Evolutionary conservation across 2,329 filamentous ascomycete species (phyloP).

Genomic region (Clarireedia monteithiana): DNA sequence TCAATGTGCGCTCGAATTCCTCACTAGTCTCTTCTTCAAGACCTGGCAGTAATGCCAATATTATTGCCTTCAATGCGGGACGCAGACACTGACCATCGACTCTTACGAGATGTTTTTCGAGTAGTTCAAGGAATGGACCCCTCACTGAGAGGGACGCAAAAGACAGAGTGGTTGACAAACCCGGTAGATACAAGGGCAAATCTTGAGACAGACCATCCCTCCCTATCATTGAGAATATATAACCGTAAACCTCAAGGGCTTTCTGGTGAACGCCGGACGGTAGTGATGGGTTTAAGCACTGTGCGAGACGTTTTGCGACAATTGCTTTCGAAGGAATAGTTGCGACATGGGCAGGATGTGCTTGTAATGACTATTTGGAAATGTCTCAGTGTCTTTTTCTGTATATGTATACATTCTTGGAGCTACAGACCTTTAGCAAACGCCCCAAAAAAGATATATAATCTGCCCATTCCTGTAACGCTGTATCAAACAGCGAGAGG

Average conservation of each 20-base stretch:
- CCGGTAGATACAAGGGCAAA: conserved; percentile 81
- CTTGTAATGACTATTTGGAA: conserved; percentile 67
- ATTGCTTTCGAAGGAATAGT: conserved; percentile 73
- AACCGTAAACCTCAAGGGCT: conserved; percentile 84
- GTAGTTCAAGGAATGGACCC: conserved; percentile 72
- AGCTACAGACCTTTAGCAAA: conserved; percentile 65
- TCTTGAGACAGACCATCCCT: conserved; percentile 73
- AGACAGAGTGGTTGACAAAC: conserved; percentile 79
- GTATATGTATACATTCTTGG: conserved; percentile 7
- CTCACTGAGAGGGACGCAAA: conserved; percentile 92
- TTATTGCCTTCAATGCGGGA: conserved; percentile 82
- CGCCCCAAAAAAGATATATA: conserved; percentile 96
- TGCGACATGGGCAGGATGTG: conserved; percentile 63
- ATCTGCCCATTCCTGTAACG: conserved; percentile 97
- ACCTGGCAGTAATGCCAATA: conserved; percentile 82
- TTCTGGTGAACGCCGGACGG: conserved; percentile 98
- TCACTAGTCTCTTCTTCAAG: conserved; percentile 95
- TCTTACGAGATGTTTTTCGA: conserved; percentile 72
- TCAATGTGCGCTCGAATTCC: conserved; percentile 84
- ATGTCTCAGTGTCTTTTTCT: conserved; percentile 21
- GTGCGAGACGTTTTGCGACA: conserved; percentile 84
- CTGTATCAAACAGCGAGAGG: conserved; percentile 82
- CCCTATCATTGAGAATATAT: conserved; percentile 81
- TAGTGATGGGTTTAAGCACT: conserved; percentile 88
- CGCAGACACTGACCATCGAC: conserved; percentile 65